phyloP scores from a whole-genome alignment of 2,329 filamentous ascomycete genomes.

The Kalaharituber pfeilii region DNA sequence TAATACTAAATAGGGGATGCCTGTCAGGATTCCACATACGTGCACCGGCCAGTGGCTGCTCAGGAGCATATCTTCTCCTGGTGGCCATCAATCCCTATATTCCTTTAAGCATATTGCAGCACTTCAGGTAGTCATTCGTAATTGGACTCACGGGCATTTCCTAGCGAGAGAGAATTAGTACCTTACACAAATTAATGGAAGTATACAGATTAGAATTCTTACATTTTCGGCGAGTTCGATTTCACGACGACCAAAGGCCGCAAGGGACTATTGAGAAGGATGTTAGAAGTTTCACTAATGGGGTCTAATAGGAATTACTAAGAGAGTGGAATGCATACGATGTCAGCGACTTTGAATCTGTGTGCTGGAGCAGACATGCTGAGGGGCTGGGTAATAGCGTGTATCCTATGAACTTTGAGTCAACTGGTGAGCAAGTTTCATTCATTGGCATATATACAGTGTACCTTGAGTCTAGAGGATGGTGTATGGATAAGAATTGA shows the following conservation, averaged over 20 bases:
- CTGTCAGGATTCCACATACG: constrained; percentile 5
- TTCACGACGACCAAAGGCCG: constrained; percentile 97
- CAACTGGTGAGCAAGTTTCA: no score
- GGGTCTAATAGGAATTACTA: background rate
- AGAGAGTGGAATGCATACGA: constrained; percentile 32
- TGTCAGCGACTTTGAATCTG: constrained; percentile 97
- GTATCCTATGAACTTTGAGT: no score
- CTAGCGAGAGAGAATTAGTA: constrained; percentile 8
- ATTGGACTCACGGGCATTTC: constrained; percentile 20
- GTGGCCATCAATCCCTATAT: constrained; percentile 72
- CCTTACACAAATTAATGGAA: background rate
- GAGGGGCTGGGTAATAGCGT: background rate
- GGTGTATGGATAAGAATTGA: background rate
- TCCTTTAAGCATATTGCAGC: no score
- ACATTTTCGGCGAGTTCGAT: constrained; percentile 83
- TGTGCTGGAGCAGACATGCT: constrained; percentile 62
- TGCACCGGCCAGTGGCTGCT: constrained; percentile 56
- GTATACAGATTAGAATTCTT: constrained; percentile 7
- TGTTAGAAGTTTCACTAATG: no score
- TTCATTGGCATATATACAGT: no score
- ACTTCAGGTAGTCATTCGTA: background rate
- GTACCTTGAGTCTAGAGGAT: no score
- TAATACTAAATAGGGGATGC: background rate
- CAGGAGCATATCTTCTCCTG: constrained; percentile 71
- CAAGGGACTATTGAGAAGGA: constrained; percentile 45